phyloP scores from a whole-genome alignment of 208 protist genomes.

The Crithidia mellificae region DNA sequence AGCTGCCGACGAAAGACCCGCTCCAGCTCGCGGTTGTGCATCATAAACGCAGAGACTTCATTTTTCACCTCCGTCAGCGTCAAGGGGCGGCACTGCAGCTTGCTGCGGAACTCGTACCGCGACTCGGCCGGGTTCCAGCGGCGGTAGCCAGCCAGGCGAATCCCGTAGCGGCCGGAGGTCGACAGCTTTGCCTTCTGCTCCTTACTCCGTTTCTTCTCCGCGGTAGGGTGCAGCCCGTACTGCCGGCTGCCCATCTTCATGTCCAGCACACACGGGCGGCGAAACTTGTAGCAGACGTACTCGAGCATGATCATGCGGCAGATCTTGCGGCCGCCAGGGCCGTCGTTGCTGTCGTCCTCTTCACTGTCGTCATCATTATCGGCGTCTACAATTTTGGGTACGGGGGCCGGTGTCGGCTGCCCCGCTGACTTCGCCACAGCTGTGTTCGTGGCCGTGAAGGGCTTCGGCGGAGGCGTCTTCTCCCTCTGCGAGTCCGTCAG shows the following conservation, averaged over 20 bases:
- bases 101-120: slow-evolving; percentile 55
- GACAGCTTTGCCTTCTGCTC: slow-evolving; percentile 59
- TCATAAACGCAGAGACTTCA: slow-evolving; percentile 51
- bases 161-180: slow-evolving; percentile 72
- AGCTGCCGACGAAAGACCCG: slow-evolving; percentile 51
- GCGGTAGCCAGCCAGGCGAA: slow-evolving; percentile 79
- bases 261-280: slow-evolving; percentile 77
- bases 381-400: slow-evolving; percentile 10
- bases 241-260: slow-evolving; percentile 88
- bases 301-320: slow-evolving; percentile 80
- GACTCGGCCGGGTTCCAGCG: slow-evolving; percentile 55
- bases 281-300: slow-evolving; percentile 81
- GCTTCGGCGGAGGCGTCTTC: neutral
- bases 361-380: slow-evolving; percentile 25
- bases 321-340: slow-evolving; percentile 9
- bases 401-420: neutral
- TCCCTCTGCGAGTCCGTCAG: neutral
- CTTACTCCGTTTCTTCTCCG: slow-evolving; percentile 74
- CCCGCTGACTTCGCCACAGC: neutral
- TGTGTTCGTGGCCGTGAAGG: neutral
- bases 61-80: slow-evolving; percentile 52
- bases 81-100: slow-evolving; percentile 60
- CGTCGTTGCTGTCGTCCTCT: slow-evolving; percentile 9
- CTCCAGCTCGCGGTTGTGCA: slow-evolving; percentile 28
- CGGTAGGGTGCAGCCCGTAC: slow-evolving; percentile 75